Conservation (phyloP, 192 early-diverging fungal genomes). For the Geranomyces variabilis region DNA sequence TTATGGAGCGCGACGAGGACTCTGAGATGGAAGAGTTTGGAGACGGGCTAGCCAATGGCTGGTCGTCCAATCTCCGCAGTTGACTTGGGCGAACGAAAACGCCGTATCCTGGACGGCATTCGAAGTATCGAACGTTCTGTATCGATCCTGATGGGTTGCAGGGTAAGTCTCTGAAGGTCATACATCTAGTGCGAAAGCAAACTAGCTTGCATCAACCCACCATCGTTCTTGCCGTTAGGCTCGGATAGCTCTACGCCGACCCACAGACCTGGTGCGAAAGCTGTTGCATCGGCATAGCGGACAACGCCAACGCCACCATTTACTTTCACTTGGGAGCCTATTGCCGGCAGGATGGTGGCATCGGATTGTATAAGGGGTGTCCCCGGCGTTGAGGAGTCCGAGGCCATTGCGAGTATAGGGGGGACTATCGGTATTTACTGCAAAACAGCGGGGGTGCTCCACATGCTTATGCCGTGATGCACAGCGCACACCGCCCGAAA, state of each 20-base stretch:
- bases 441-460: no score
- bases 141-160: slow-evolving; percentile 33
- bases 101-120: slow-evolving; percentile 33
- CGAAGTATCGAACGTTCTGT: slow-evolving; percentile 50
- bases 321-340: slow-evolving; percentile 3
- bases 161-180: background rate
- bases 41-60: background rate
- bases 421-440: no score
- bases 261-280: slow-evolving; percentile 85
- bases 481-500: no score
- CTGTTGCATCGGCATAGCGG: slow-evolving; percentile 80
- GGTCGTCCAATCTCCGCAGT: slow-evolving; percentile 17
- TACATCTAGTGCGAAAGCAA: background rate
- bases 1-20: slow-evolving; percentile 3
- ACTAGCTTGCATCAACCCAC: background rate
- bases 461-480: no score
- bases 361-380: background rate
- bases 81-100: slow-evolving; percentile 48
- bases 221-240: slow-evolving; percentile 54
- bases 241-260: slow-evolving; percentile 86
- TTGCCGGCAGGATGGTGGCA: background rate
- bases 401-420: no score
- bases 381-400: no score
- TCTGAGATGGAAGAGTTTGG: background rate
- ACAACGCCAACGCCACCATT: slow-evolving; percentile 57